These are phyloP conservation scores for Haplosporangium sp. DNA, from an alignment of 371 early-diverging fungal species.

Conservation along the genomic window DNA sequence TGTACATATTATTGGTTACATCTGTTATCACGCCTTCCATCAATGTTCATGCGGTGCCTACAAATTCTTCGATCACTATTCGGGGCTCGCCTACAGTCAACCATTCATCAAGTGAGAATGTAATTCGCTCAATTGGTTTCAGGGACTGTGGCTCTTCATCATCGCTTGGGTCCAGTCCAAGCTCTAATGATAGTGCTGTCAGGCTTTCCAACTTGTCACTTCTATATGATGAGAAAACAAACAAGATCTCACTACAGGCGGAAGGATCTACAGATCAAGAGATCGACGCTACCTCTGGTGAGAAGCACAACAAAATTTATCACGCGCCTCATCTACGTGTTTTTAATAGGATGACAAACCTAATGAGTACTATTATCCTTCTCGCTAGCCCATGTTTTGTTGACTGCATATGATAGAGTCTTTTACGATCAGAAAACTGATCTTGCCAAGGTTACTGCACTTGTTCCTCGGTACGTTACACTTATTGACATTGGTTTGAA, in stretches of 20 bases:
- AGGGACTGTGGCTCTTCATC: constrained; percentile 9
- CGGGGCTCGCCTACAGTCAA: neutral
- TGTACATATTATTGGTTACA: neutral
- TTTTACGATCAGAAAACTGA: constrained; percentile 36
- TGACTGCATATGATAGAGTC: constrained; percentile 42
- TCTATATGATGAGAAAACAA: constrained; percentile 28
- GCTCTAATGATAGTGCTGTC: neutral
- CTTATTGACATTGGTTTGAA: neutral
- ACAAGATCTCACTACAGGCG: constrained; percentile 32
- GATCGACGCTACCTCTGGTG: constrained; percentile 32
- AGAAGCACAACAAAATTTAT: neutral
- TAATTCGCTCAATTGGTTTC: constrained; percentile 45
- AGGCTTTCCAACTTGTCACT: constrained; percentile 17
- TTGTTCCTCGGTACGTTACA: constrained; percentile 22
- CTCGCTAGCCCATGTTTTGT: constrained; percentile 27
- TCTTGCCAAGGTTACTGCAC: constrained; percentile 2
- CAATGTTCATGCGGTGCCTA: constrained; percentile 11
- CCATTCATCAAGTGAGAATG: neutral
- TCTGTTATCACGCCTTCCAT: neutral
- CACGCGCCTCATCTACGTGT: neutral
- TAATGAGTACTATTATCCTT: neutral
- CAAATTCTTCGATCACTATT: neutral
- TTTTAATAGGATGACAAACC: neutral
- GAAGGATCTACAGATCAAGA: constrained; percentile 28
- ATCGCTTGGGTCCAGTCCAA: neutral